These are phyloP conservation scores for Botryotinia narcissicola DNA, from an alignment of 2,329 filamentous ascomycete genomes.

Conservation along the genomic window DNA sequence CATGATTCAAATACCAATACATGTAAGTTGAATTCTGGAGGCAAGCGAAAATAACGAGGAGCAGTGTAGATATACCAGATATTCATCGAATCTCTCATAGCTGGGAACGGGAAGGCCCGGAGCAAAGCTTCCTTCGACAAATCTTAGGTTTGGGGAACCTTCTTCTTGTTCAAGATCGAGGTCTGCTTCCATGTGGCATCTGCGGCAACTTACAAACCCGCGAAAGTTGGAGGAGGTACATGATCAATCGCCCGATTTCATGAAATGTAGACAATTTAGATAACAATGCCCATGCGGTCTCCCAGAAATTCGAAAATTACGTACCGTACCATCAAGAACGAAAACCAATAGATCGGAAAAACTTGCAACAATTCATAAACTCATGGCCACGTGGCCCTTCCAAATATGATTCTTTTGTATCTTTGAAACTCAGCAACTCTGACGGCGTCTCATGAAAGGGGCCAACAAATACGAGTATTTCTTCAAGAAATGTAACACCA, in stretches of 20 bases:
- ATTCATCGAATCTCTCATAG: not conserved
- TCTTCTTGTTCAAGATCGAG: not conserved
- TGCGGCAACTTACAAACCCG: not conserved
- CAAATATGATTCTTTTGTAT: not conserved
- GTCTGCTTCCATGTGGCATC: not conserved
- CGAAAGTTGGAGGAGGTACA: not conserved
- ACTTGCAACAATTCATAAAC: not conserved
- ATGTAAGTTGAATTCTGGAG: not conserved
- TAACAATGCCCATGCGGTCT: not conserved
- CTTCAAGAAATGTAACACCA: not conserved
- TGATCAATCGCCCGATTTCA: not conserved
- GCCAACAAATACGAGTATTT: not conserved
- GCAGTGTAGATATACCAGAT: not conserved
- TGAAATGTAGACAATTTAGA: not conserved
- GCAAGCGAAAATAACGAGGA: not conserved
- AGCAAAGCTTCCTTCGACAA: not conserved
- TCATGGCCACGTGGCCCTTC: not conserved
- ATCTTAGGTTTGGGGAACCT: not conserved
- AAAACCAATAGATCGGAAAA: not conserved
- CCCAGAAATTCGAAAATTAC: not conserved
- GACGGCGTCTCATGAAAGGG: not conserved
- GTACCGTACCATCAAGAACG: rapidly evolving
- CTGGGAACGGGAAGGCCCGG: not conserved
- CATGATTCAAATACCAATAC: not conserved
- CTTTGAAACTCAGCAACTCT: not conserved